These are phyloP conservation scores for Parasarocladium wereldwijsianum DNA, from an alignment of 2,329 filamentous ascomycete genomes.

Conservation along the genomic window DNA sequence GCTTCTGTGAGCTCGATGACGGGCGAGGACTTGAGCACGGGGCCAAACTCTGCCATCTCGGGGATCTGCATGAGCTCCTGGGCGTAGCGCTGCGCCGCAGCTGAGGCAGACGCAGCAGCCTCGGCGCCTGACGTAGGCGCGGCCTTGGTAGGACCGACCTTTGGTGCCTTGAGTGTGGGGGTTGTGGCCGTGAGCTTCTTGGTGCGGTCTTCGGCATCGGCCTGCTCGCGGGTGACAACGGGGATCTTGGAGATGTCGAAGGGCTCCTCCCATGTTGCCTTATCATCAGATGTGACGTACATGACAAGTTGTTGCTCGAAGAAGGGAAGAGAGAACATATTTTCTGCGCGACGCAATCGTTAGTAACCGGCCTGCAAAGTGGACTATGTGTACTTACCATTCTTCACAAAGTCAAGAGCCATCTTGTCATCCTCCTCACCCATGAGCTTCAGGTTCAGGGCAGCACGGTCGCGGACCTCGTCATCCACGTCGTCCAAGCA, in stretches of 20 bases:
- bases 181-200: constrained; percentile 93
- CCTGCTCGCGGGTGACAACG: constrained; percentile 88
- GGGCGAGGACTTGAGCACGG: constrained; percentile 78
- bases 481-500: constrained; percentile 96
- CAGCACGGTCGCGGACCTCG: constrained; percentile 90
- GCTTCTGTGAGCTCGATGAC: constrained; percentile 86
- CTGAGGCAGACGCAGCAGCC: constrained; percentile 60
- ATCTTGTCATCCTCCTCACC: constrained; percentile 80
- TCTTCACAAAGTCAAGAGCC: constrained; percentile 81
- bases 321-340: constrained; percentile 84
- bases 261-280: constrained; percentile 65
- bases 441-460: constrained; percentile 85
- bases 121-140: constrained; percentile 51
- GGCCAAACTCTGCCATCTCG: constrained; percentile 80
- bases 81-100: constrained; percentile 75
- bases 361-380: constrained; percentile 5
- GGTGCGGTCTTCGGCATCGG: constrained; percentile 85
- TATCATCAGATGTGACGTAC: constrained; percentile 90
- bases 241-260: constrained; percentile 90
- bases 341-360: constrained; percentile 41
- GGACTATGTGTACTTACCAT: constrained; percentile 38
- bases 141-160: constrained; percentile 61
- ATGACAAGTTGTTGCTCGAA: constrained; percentile 96
- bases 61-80: constrained; percentile 79
- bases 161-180: constrained; percentile 86